phyloP scores from a whole-genome alignment of 768 basidiomycete genomes.

The Auriculariales sp. region DNA sequence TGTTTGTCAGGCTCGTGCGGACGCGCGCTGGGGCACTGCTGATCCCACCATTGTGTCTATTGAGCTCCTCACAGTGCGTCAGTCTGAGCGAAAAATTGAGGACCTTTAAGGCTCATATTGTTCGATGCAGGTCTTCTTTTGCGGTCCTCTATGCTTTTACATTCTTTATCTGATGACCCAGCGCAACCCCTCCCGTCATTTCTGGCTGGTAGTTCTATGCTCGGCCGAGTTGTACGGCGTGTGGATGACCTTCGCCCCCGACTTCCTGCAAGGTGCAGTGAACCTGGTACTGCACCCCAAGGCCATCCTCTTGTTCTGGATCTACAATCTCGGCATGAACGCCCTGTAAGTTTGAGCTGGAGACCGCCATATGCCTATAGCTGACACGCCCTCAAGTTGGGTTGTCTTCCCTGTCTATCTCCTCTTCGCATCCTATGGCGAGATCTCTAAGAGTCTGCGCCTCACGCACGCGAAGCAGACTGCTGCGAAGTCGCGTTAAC shows the following conservation, averaged over 20 bases:
- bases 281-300: constrained; percentile 44
- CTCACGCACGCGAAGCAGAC: constrained; percentile 8
- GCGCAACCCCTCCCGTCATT: constrained; percentile 45
- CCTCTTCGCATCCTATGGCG: constrained; percentile 63
- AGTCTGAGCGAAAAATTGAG: no score
- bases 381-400: constrained; percentile 37
- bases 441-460: constrained; percentile 51
- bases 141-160: constrained; percentile 61
- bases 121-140: no score
- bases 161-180: constrained; percentile 51
- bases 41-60: constrained; percentile 73
- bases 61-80: constrained; percentile 68
- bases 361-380: background rate
- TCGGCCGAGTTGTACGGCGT: constrained; percentile 62
- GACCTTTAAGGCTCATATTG: no score
- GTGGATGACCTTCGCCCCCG: constrained; percentile 84
- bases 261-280: constrained; percentile 67
- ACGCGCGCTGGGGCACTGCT: constrained; percentile 66
- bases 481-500: no score
- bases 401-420: constrained; percentile 61
- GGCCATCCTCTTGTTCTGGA: constrained; percentile 60
- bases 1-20: constrained; percentile 47
- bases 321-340: constrained; percentile 77
- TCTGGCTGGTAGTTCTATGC: constrained; percentile 68
- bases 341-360: constrained; percentile 36